Percentiles rank a stretch among this genome's conserved stretches.
Conservation (phyloP, 2,329 filamentous ascomycete species). For the Stagonosporopsis tanaceti region DNA sequence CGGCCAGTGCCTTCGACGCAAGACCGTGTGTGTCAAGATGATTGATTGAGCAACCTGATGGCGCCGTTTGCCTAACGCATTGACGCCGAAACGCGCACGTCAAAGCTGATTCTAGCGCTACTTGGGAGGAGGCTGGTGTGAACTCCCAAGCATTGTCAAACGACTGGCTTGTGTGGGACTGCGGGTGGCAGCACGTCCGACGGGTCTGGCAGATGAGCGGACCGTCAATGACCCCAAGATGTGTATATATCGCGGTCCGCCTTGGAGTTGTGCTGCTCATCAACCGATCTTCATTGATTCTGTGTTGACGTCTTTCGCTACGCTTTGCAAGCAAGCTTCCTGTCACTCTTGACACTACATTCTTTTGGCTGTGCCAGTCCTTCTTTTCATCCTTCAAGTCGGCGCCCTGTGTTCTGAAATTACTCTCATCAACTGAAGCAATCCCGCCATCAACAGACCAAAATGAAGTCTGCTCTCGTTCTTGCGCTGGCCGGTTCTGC, state of each 20-base stretch:
- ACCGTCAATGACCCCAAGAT: constrained; percentile 6
- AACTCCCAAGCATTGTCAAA: constrained; percentile 20
- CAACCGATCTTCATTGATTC: constrained; percentile 23
- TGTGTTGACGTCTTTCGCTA: constrained; percentile 20
- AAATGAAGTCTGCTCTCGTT: constrained; percentile 35
- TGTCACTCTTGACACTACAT: constrained; percentile 22
- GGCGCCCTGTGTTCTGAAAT: constrained; percentile 1
- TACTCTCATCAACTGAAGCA: background rate
- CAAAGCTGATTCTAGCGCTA: constrained; percentile 13
- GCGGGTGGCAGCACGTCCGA: constrained; percentile 6
- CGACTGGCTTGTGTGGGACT: constrained; percentile 16
- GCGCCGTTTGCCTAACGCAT: constrained; percentile 10
- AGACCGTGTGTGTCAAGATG: constrained; percentile 12
- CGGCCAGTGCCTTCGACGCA: constrained; percentile 5
- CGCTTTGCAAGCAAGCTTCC: constrained; percentile 18
- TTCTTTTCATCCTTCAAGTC: constrained; percentile 9
- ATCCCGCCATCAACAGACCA: background rate
- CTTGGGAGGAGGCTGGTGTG: constrained; percentile 11
- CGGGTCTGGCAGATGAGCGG: constrained; percentile 21
- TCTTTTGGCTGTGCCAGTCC: constrained; percentile 28
- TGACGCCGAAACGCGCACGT: constrained; percentile 14
- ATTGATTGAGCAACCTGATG: constrained; percentile 11
- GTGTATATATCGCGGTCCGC: constrained; percentile 22
- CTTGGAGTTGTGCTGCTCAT: background rate
- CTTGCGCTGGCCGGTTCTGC: constrained; percentile 35